These are phyloP conservation scores for Citrus trifoliata DNA, from an alignment of 345 rosid species.

Conservation along the genomic window DNA sequence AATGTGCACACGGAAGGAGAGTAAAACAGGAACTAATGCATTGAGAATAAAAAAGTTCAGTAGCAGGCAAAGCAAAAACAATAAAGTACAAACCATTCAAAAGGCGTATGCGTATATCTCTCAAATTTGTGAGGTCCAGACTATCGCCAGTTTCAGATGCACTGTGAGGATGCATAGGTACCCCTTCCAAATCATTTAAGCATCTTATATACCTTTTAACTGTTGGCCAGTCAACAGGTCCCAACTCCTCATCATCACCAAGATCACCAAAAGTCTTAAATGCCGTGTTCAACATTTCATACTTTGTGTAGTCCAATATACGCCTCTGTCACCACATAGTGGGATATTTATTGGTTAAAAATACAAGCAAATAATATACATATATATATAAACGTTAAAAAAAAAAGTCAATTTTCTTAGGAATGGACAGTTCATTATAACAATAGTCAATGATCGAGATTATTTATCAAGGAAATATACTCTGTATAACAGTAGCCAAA, in stretches of 20 bases:
- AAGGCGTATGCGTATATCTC: slow-evolving; percentile 79
- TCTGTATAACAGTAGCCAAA: not conserved
- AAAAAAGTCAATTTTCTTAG: too few relatives aligned
- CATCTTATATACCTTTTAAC: slow-evolving; percentile 68
- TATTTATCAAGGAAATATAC: not conserved
- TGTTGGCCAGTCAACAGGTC: slow-evolving; percentile 94
- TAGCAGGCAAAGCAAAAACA: slow-evolving; percentile 1
- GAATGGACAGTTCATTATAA: not conserved
- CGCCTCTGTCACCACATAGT: slow-evolving; percentile 54
- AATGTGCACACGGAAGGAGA: too few relatives aligned
- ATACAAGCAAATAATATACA: not conserved
- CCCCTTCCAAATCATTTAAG: slow-evolving; percentile 65
- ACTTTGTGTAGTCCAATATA: slow-evolving; percentile 76
- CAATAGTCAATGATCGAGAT: not conserved
- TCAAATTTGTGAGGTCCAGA: slow-evolving; percentile 64
- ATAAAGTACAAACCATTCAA: slow-evolving; percentile 63
- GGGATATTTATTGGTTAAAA: not conserved
- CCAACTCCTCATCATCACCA: slow-evolving; percentile 96
- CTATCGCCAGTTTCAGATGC: slow-evolving; percentile 33
- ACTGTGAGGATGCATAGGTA: slow-evolving; percentile 53
- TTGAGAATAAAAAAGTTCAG: not conserved
- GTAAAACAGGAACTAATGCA: not conserved
- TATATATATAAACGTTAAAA: too few relatives aligned
- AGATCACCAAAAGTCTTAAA: slow-evolving; percentile 78
- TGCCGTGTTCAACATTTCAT: slow-evolving; percentile 84